Percentiles rank a stretch among this genome's conserved stretches.
These are phyloP conservation scores for Aspergillus ochraceus DNA, from an alignment of 2,329 filamentous ascomycete genomes.

Conservation along the genomic window DNA sequence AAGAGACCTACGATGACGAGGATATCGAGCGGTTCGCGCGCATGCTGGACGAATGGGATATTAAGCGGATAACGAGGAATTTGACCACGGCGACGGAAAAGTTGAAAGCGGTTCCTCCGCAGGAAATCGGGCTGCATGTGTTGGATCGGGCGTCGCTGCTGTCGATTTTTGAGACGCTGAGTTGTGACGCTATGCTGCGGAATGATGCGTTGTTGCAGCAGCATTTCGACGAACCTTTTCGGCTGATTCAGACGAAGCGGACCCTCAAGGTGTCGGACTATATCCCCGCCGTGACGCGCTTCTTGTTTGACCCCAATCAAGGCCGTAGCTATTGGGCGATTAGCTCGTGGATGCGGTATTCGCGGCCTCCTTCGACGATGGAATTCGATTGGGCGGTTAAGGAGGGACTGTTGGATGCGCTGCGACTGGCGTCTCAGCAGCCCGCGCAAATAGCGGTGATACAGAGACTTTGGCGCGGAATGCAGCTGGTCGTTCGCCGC, in stretches of 20 bases:
- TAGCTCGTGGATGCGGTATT: constrained; percentile 66
- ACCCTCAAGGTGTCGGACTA: constrained; percentile 74
- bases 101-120: constrained; percentile 52
- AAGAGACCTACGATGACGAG: constrained; percentile 54
- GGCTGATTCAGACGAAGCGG: constrained; percentile 73
- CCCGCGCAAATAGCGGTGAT: constrained; percentile 57
- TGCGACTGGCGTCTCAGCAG: constrained; percentile 61
- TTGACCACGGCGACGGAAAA: constrained; percentile 58
- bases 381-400: constrained; percentile 89
- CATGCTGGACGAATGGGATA: constrained; percentile 61
- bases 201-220: constrained; percentile 53
- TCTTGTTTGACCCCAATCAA: constrained; percentile 74
- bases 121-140: constrained; percentile 51
- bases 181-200: constrained; percentile 74
- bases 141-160: constrained; percentile 65
- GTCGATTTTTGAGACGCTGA: constrained; percentile 84
- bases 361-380: constrained; percentile 62
- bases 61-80: constrained; percentile 61
- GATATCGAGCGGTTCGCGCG: constrained; percentile 54
- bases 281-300: constrained; percentile 79
- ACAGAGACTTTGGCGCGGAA: constrained; percentile 75
- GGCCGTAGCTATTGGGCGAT: constrained; percentile 67
- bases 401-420: constrained; percentile 67
- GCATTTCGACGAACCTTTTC: constrained; percentile 81
- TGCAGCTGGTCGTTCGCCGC: constrained; percentile 70